Percentiles rank a stretch among this genome's conserved stretches.
Conservation (phyloP, 2,329 filamentous ascomycete genomes). For the Mycocentrospora acerina region DNA sequence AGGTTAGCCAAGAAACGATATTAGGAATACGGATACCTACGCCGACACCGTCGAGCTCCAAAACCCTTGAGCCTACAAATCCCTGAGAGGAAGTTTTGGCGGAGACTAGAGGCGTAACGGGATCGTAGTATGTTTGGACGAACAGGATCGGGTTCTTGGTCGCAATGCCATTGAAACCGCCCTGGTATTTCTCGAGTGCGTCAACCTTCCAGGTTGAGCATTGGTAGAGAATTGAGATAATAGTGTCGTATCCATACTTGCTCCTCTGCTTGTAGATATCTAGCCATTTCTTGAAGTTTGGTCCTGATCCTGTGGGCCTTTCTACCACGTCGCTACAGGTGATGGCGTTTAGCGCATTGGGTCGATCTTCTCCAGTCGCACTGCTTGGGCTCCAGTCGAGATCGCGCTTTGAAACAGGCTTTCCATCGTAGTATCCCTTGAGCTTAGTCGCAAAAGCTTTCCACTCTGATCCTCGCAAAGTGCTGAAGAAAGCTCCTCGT, state of each 20-base stretch:
- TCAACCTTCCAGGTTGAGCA: constrained; percentile 10
- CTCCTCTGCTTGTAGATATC: constrained; percentile 1
- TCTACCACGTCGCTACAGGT: constrained; percentile 1
- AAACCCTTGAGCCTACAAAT: not conserved
- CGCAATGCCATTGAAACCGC: constrained; percentile 4
- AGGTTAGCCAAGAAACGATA: not conserved
- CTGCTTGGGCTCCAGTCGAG: too few relatives aligned
- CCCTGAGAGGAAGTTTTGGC: constrained; percentile 2
- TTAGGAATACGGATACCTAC: not conserved
- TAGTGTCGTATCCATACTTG: constrained; percentile 3
- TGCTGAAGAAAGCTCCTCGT: too few relatives aligned
- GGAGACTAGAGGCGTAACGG: too few relatives aligned
- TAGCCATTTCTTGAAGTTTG: constrained; percentile 1
- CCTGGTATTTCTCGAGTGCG: constrained; percentile 8
- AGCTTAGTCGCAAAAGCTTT: too few relatives aligned
- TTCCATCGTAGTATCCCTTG: too few relatives aligned
- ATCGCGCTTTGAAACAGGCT: too few relatives aligned
- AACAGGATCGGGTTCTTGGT: constrained; percentile 12
- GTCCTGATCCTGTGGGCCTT: not conserved
- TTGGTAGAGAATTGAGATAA: not conserved
- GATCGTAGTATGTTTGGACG: constrained; percentile 3
- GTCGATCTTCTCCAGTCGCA: too few relatives aligned
- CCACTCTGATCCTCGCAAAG: too few relatives aligned
- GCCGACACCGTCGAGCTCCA: constrained; percentile 2
- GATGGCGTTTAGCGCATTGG: too few relatives aligned